Evolutionary conservation across 106 monocot genomes (phyloP).

Genomic region (Apostasia ramifera): DNA sequence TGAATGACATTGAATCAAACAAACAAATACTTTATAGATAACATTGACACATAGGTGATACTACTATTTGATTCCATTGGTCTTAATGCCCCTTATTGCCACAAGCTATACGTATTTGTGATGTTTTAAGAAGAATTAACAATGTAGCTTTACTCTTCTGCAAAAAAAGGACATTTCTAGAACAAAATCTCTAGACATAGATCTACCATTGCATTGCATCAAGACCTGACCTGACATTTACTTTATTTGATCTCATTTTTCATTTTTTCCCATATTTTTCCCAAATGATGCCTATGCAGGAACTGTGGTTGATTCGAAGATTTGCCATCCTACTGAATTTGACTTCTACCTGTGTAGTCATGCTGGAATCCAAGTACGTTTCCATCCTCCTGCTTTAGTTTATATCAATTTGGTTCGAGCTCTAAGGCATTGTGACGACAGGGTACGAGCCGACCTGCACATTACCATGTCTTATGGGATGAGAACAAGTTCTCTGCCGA

Average conservation of each 20-base stretch:
- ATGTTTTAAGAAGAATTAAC: background rate
- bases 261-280: background rate
- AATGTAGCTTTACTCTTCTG: too few species aligned
- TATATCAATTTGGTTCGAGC: background rate
- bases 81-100: too few species aligned
- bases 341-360: conserved; percentile 55
- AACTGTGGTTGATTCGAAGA: conserved; percentile 45
- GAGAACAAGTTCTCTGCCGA: conserved; percentile 87
- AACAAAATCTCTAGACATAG: background rate
- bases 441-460: conserved; percentile 86
- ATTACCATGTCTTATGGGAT: conserved; percentile 90
- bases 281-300: conserved; percentile 11
- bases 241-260: too few species aligned
- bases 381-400: background rate
- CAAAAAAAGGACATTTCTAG: too few species aligned
- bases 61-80: too few species aligned
- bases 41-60: too few species aligned
- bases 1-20: too few species aligned
- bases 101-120: too few species aligned
- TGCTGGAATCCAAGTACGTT: conserved; percentile 42
- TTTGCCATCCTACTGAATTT: conserved; percentile 51
- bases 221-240: too few species aligned
- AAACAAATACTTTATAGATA: too few species aligned
- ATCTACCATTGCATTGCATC: too few species aligned
- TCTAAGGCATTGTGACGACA: background rate